These are phyloP conservation scores for Aspergillus bertholletiae DNA, from an alignment of 495 filamentous ascomycete species.

Conservation along the genomic window DNA sequence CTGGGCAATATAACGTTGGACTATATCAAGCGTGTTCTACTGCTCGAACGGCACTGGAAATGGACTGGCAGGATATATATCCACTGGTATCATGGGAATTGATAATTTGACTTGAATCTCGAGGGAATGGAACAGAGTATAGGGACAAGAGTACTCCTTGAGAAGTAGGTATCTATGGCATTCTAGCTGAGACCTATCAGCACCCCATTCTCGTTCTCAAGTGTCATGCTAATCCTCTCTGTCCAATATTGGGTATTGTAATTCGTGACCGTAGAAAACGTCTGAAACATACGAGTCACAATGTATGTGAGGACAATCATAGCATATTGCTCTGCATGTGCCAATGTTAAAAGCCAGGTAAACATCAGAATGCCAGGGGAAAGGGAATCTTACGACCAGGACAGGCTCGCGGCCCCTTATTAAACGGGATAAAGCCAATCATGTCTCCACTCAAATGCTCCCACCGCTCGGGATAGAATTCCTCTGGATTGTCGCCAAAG, in stretches of 20 bases:
- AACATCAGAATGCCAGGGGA: neutral
- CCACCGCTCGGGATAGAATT: constrained; percentile 19
- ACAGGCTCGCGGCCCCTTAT: constrained; percentile 15
- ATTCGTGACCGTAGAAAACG: constrained; percentile 9
- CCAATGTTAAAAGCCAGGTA: neutral
- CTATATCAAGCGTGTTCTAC: too few species aligned
- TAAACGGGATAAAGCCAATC: constrained; percentile 18
- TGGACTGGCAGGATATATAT: too few species aligned
- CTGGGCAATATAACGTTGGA: too few species aligned
- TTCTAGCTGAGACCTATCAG: neutral
- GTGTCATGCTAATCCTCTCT: constrained; percentile 17
- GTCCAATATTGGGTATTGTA: constrained; percentile 13
- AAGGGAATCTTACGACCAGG: constrained; percentile 15
- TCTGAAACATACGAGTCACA: constrained; percentile 15
- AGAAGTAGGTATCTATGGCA: too few species aligned
- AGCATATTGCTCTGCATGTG: constrained; percentile 10
- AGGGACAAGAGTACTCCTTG: too few species aligned
- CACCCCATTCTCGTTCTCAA: constrained; percentile 21
- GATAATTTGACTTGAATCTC: too few species aligned
- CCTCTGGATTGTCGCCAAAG: constrained; percentile 1
- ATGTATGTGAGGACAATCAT: constrained; percentile 15
- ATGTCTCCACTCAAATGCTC: constrained; percentile 10
- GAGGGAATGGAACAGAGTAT: too few species aligned
- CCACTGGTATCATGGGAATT: too few species aligned
- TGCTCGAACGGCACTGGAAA: too few species aligned